These are phyloP conservation scores for Populus hybrid DNA, from an alignment of 441 rosid genomes.

Conservation along the genomic window DNA sequence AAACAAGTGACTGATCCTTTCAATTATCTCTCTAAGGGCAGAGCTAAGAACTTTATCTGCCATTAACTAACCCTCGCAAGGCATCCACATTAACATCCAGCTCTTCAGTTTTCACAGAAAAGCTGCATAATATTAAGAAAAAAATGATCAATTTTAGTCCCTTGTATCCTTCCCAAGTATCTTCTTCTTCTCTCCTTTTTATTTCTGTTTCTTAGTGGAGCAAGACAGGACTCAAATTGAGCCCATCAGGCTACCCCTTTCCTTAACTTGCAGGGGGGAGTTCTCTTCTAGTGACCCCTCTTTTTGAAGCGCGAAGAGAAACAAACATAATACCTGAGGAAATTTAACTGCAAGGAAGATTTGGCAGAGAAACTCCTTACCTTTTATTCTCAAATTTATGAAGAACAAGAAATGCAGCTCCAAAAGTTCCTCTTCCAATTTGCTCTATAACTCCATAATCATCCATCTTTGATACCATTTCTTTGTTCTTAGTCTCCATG, in stretches of 20 bases:
- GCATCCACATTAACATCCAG: too few species aligned
- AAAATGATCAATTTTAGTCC: not conserved
- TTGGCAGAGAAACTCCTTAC: slow-evolving; percentile 16
- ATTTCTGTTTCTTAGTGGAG: too few species aligned
- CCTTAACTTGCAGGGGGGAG: not conserved
- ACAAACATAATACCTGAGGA: not conserved
- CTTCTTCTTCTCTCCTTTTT: too few species aligned
- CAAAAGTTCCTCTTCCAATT: slow-evolving; percentile 64
- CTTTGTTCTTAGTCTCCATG: not conserved
- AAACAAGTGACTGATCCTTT: not conserved
- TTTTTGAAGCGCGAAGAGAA: not conserved
- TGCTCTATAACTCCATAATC: slow-evolving; percentile 57
- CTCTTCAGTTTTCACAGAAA: too few species aligned
- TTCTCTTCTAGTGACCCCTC: not conserved
- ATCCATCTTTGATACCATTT: slow-evolving; percentile 37
- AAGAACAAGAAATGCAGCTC: slow-evolving; percentile 57
- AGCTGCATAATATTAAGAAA: not conserved
- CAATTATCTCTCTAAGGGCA: too few species aligned
- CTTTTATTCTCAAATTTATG: slow-evolving; percentile 48
- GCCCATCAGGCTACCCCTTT: not conserved
- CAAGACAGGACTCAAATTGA: too few species aligned
- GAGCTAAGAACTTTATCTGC: too few species aligned
- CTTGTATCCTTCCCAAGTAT: too few species aligned
- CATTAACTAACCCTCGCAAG: too few species aligned
- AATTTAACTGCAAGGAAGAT: not conserved